These are phyloP conservation scores for Fermentozyma sake DNA, from an alignment of 1,139 yeast species.

Conservation along the genomic window DNA sequence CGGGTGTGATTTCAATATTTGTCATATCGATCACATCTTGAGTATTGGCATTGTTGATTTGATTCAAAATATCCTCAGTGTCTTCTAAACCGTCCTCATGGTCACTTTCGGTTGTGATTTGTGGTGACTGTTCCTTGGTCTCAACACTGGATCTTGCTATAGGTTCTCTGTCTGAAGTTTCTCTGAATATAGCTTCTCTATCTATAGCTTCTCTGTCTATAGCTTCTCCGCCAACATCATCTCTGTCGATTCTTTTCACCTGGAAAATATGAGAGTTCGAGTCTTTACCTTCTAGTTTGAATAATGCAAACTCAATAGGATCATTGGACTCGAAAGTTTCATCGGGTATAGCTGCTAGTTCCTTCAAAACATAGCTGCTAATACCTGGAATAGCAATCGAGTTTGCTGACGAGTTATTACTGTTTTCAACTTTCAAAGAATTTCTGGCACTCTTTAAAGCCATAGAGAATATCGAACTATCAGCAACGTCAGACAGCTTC, in stretches of 20 bases:
- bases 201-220: slow-evolving; percentile 1
- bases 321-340: slow-evolving; percentile 52
- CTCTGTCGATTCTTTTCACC: no score
- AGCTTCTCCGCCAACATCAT: not conserved
- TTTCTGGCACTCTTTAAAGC: slow-evolving; percentile 19
- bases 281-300: slow-evolving; percentile 70
- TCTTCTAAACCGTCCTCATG: slow-evolving; percentile 5
- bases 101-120: not conserved
- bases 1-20: slow-evolving; percentile 20
- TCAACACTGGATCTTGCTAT: no score
- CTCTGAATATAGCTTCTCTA: no score
- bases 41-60: slow-evolving; percentile 38
- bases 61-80: slow-evolving; percentile 36
- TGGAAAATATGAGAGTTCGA: no score
- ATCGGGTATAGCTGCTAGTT: slow-evolving; percentile 78
- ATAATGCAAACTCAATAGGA: slow-evolving; percentile 72
- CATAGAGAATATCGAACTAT: slow-evolving; percentile 36
- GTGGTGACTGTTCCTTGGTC: no score
- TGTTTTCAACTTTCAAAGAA: slow-evolving; percentile 12
- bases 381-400: slow-evolving; percentile 59
- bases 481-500: slow-evolving; percentile 27
- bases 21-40: slow-evolving; percentile 32
- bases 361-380: slow-evolving; percentile 58
- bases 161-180: no score
- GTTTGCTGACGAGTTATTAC: slow-evolving; percentile 19